Percentiles rank a stretch among this genome's conserved stretches.
These are phyloP conservation scores for Lactarius pseudohatsudake DNA, from an alignment of 768 basidiomycete genomes.

Conservation along the genomic window DNA sequence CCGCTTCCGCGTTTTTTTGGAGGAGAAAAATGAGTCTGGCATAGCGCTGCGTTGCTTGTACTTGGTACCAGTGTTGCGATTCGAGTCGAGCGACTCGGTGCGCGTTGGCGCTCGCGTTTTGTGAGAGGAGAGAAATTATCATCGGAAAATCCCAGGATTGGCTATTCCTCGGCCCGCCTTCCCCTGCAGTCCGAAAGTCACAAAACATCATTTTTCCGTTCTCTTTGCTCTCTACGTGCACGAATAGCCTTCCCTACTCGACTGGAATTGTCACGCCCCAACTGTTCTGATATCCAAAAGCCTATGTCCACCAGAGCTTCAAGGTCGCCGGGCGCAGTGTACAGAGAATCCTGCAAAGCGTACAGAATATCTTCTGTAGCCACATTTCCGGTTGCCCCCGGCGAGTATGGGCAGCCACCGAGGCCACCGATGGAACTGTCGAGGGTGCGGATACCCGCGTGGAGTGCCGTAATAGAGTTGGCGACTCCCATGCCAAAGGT, in stretches of 20 bases:
- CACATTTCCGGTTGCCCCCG: slow-evolving; percentile 93
- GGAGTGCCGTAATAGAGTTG: slow-evolving; percentile 70
- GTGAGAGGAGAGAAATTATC: slow-evolving; percentile 7
- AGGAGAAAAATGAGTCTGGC: slow-evolving; percentile 84
- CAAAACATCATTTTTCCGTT: slow-evolving; percentile 10
- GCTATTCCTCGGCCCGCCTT: not conserved
- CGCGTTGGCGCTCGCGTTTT: not conserved
- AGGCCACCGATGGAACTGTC: slow-evolving; percentile 86
- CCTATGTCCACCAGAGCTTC: slow-evolving; percentile 73
- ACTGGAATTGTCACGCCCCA: slow-evolving; percentile 71
- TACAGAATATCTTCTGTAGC: slow-evolving; percentile 92
- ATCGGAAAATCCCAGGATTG: slow-evolving; percentile 11
- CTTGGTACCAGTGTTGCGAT: not conserved
- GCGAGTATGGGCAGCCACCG: slow-evolving; percentile 95
- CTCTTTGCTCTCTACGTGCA: slow-evolving; percentile 47
- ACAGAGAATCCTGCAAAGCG: slow-evolving; percentile 64
- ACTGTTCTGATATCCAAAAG: slow-evolving; percentile 72
- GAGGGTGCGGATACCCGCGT: slow-evolving; percentile 75
- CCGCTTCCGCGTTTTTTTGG: slow-evolving; percentile 56
- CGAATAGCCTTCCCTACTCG: slow-evolving; percentile 72
- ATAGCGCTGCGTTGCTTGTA: slow-evolving; percentile 39
- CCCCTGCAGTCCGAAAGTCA: too few relatives aligned
- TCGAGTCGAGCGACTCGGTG: not conserved
- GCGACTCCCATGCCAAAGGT: slow-evolving; percentile 83
- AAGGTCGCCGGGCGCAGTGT: slow-evolving; percentile 60